Conservation (phyloP, 2,329 filamentous ascomycete species). For the Daldinia eschscholtzii region DNA sequence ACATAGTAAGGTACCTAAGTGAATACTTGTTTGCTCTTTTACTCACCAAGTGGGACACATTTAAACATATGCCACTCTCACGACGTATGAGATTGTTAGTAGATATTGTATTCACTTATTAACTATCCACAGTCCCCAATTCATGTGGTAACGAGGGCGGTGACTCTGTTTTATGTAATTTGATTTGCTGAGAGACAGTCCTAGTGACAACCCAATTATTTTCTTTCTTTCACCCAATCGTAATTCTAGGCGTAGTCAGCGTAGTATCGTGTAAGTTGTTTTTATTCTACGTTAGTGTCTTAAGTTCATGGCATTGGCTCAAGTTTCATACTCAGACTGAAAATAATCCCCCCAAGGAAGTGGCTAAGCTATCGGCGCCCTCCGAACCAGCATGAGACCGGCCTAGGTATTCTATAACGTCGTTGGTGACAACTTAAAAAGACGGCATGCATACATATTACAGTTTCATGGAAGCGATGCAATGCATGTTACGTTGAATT, state of each 20-base stretch:
- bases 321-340: background rate
- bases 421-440: slow-evolving; percentile 24
- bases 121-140: background rate
- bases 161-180: slow-evolving; percentile 3
- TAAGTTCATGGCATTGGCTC: background rate
- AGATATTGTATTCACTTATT: background rate
- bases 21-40: slow-evolving; percentile 9
- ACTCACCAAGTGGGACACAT: slow-evolving; percentile 15
- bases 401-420: background rate
- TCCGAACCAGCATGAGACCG: slow-evolving; percentile 23
- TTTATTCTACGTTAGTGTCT: background rate
- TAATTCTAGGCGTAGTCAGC: background rate
- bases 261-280: background rate
- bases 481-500: slow-evolving; percentile 41
- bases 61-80: slow-evolving; percentile 3
- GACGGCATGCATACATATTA: slow-evolving; percentile 8
- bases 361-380: slow-evolving; percentile 11
- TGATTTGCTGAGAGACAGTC: background rate
- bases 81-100: slow-evolving; percentile 14
- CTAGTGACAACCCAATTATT: background rate
- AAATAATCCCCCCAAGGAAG: slow-evolving; percentile 5
- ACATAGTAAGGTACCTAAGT: too few species aligned
- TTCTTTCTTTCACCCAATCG: background rate
- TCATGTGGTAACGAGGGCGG: background rate
- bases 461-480: slow-evolving; percentile 20